Evolutionary conservation across 2,329 filamentous ascomycete species (phyloP).

Genomic region (Phialocephala subalpina): DNA sequence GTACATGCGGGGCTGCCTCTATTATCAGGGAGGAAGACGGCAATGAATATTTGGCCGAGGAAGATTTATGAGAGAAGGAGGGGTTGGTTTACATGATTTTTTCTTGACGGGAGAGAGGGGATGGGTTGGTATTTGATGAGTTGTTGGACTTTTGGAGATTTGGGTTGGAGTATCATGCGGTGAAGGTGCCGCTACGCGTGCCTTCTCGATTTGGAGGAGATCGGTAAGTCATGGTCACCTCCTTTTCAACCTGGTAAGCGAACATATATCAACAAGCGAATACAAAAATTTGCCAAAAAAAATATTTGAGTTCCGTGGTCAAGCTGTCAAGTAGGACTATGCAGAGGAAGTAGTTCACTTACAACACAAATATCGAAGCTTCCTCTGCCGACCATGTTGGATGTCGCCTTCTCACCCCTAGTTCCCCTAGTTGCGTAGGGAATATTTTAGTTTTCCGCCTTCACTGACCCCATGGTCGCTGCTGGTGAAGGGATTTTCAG

Average conservation of each 20-base stretch:
- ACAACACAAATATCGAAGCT: too few relatives aligned
- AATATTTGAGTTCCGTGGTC: neutral
- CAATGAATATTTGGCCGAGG: constrained; percentile 35
- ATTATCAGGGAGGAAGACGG: constrained; percentile 29
- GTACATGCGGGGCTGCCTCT: constrained; percentile 31
- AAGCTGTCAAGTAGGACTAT: neutral
- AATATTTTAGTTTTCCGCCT: too few relatives aligned
- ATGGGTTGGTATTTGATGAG: neutral
- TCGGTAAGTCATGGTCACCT: neutral
- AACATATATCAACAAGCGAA: neutral
- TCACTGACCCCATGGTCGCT: neutral
- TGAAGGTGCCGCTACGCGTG: too few relatives aligned
- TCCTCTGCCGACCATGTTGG: too few relatives aligned
- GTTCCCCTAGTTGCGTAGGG: too few relatives aligned
- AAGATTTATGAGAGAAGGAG: constrained; percentile 15
- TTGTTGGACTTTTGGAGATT: neutral
- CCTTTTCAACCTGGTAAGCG: neutral
- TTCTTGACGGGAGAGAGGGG: neutral
- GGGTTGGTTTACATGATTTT: neutral
- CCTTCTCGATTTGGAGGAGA: too few relatives aligned
- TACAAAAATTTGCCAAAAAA: neutral
- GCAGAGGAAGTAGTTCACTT: too few relatives aligned
- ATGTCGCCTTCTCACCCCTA: too few relatives aligned
- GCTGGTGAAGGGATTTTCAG: too few relatives aligned
- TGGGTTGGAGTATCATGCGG: neutral